A percentile compares a stretch with the other conserved stretches of the same genome.
phyloP scores from a whole-genome alignment of 2,329 filamentous ascomycete genomes.

The Ceratocystiopsis sp. region DNA sequence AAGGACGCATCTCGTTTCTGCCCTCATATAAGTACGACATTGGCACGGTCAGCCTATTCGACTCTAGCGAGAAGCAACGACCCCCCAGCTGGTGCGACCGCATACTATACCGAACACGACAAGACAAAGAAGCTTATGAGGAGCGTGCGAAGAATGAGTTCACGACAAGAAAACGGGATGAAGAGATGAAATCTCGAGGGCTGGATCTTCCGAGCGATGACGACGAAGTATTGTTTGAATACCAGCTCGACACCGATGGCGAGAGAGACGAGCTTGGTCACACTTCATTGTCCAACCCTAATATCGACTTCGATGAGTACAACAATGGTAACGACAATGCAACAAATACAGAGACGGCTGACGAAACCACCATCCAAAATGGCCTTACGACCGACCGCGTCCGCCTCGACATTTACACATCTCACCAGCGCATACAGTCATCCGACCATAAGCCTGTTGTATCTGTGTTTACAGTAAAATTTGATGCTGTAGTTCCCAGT shows the following conservation, averaged over 20 bases:
- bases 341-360: conserved; percentile 13
- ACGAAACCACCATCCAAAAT: conserved; percentile 20
- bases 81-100: conserved; percentile 96
- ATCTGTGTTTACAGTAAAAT: conserved; percentile 68
- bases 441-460: conserved; percentile 91
- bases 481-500: conserved; percentile 72
- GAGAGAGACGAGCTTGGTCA: conserved; percentile 15
- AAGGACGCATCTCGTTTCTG: conserved; percentile 74
- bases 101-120: conserved; percentile 67
- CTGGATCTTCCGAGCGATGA: conserved; percentile 58
- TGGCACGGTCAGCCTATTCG: conserved; percentile 81
- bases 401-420: conserved; percentile 52
- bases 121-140: conserved; percentile 50
- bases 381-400: conserved; percentile 35
- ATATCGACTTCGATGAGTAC: conserved; percentile 44
- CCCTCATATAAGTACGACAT: conserved; percentile 97
- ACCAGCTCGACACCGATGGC: conserved; percentile 66
- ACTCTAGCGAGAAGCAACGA: conserved; percentile 85
- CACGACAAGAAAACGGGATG: conserved; percentile 53
- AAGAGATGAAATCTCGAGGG: conserved; percentile 70
- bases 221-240: conserved; percentile 75
- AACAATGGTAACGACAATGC: conserved; percentile 31
- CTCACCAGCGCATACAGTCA: conserved; percentile 76
- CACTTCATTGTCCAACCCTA: not conserved
- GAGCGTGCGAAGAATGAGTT: conserved; percentile 44